Evolutionary conservation across 2,329 filamentous ascomycete species (phyloP), one percentile per base, ranked within the genome.

Genomic region (Neonectria hederae): DNA sequence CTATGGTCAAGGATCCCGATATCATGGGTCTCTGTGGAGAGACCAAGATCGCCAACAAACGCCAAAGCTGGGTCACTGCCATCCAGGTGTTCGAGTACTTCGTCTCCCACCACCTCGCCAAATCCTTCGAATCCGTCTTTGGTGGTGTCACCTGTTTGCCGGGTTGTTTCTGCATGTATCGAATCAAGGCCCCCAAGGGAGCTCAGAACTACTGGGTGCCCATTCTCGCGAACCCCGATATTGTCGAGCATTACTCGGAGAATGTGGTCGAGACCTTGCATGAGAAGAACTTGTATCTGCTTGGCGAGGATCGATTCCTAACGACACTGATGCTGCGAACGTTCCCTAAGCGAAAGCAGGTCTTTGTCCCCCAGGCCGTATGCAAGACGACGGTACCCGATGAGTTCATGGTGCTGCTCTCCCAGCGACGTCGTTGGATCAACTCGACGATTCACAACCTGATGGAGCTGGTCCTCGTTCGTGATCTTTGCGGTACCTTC

Each of bases 11-110:
- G 79, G 96, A 99, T 79, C 96, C 96, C 32, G 95, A 98, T 74
- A 97, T 99, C 80, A 99, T 99, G 96, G 96, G 96, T 75, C 88
- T 99, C 42, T 99, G 96, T 76, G 96, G 96, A 72, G 96, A 99
- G 84, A 99, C 96, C 19, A 99, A 99, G 87, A 99, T 99, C 82
- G 96, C 96, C 76, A 99, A 99, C 85, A 99, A 99, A 83, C 91
- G 91, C 45, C 89, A 92, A 66, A 94, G 89, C 74, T 99, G 95
- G 94, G 94, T 98, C 43, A 93, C 94, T 6, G 97, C 96, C 82
- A 99, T 99, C 74, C 96, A 99, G 81, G 97, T 99, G 28, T 99
- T 99, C 76, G 96, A 99, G 84, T 97, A 98, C 83, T 99, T 98
- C 84, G 96, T 99, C 81, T 98, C 96, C 2, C 96, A 99, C 79